phyloP scores from a whole-genome alignment of 805 yeast species.

The Metschnikowia chrysomelidarum region DNA sequence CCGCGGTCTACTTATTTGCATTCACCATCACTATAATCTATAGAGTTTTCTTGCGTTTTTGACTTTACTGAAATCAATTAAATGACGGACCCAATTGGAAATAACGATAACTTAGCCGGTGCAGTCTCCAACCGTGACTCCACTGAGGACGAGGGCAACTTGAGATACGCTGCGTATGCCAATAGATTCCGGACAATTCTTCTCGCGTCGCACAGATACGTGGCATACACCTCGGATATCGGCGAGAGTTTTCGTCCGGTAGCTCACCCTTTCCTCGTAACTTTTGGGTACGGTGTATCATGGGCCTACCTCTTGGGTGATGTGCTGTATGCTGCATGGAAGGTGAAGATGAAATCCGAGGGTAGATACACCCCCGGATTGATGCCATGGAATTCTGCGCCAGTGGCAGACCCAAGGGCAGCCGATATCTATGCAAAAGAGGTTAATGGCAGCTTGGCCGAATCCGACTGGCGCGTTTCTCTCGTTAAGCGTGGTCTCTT shows the following conservation, averaged over 20 bases:
- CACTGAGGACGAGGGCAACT: constrained; percentile 22
- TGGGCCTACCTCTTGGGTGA: constrained; percentile 78
- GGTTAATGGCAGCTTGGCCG: constrained; percentile 29
- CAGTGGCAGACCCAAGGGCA: constrained; percentile 36
- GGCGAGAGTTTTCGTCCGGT: constrained; percentile 87
- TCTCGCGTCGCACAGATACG: constrained; percentile 72
- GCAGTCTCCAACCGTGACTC: constrained; percentile 11
- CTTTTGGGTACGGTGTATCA: constrained; percentile 65
- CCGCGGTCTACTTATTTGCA: no score
- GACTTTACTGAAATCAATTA: neutral
- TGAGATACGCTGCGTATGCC: constrained; percentile 84
- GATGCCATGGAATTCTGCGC: constrained; percentile 61
- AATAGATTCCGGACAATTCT: constrained; percentile 69
- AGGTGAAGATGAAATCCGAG: constrained; percentile 60
- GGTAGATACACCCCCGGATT: constrained; percentile 60
- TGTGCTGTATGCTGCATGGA: constrained; percentile 73
- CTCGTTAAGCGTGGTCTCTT: constrained; percentile 72
- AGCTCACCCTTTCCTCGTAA: constrained; percentile 67
- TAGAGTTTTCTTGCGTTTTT: no score
- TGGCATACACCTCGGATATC: constrained; percentile 83
- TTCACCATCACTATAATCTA: no score
- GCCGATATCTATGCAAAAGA: constrained; percentile 30
- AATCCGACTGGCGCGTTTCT: constrained; percentile 65
- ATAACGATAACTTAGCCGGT: constrained; percentile 1
- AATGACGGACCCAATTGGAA: constrained; percentile 4